Evolutionary conservation across 805 yeast genomes (phyloP).

Genomic region (Saturnispora sanitii): DNA sequence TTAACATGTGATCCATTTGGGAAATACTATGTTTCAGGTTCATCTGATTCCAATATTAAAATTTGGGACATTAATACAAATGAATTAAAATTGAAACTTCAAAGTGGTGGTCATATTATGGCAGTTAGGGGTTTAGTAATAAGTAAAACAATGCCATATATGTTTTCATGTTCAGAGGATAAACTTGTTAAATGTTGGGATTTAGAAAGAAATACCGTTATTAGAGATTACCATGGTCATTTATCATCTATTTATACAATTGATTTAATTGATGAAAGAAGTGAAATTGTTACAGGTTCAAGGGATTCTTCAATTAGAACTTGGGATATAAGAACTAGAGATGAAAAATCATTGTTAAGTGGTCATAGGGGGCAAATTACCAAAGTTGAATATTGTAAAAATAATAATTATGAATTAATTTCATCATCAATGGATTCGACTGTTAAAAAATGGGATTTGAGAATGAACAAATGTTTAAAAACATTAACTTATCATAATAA

Average conservation of each 20-base stretch:
- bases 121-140: constrained; percentile 69
- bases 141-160: constrained; percentile 70
- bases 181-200: constrained; percentile 95
- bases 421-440: constrained; percentile 81
- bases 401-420: constrained; percentile 71
- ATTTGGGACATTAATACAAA: constrained; percentile 83
- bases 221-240: constrained; percentile 91
- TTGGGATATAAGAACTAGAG: constrained; percentile 86
- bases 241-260: constrained; percentile 79
- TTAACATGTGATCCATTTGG: constrained; percentile 77
- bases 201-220: constrained; percentile 70
- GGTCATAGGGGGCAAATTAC: constrained; percentile 79
- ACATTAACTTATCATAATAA: constrained; percentile 80
- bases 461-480: constrained; percentile 62
- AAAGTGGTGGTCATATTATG: constrained; percentile 94
- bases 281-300: constrained; percentile 78
- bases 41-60: constrained; percentile 80
- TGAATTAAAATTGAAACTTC: constrained; percentile 57
- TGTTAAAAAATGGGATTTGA: constrained; percentile 80
- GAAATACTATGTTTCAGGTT: constrained; percentile 87
- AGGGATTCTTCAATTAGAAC: constrained; percentile 77
- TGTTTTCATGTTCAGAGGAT: constrained; percentile 90
- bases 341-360: constrained; percentile 61
- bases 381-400: constrained; percentile 52
- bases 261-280: constrained; percentile 80